phyloP scores from a whole-genome alignment of 176 grass and related monocot species.

The Puya raimondii region DNA sequence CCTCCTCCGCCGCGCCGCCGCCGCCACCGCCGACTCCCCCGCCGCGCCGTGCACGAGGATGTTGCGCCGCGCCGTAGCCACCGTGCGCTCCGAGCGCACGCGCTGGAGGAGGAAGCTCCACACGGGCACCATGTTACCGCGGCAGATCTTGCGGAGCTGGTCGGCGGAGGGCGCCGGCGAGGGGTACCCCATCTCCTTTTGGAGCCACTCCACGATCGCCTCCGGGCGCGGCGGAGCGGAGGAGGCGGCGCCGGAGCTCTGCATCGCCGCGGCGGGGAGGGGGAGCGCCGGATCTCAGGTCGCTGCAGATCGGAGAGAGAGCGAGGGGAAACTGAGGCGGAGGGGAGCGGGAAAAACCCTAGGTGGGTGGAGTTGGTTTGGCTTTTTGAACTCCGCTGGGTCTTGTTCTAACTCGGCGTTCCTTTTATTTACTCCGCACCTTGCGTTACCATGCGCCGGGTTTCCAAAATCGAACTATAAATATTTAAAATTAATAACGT shows the following conservation, averaged over 20 bases:
- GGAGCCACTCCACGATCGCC: slow-evolving; percentile 93
- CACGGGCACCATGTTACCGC: slow-evolving; percentile 94
- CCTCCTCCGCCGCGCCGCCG: slow-evolving; percentile 33
- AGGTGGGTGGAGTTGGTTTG: background rate
- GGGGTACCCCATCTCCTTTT: slow-evolving; percentile 96
- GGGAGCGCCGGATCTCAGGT: slow-evolving; percentile 21
- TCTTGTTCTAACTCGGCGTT: no score
- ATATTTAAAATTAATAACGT: no score
- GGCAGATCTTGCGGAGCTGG: slow-evolving; percentile 99
- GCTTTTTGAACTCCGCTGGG: no score
- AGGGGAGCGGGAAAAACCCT: slow-evolving; percentile 11
- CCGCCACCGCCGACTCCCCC: slow-evolving; percentile 22
- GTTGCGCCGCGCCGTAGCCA: slow-evolving; percentile 71
- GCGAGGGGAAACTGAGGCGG: slow-evolving; percentile 10
- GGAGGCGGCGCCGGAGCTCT: slow-evolving; percentile 39
- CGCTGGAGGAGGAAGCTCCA: slow-evolving; percentile 91
- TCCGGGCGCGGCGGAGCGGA: slow-evolving; percentile 32
- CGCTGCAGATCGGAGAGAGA: slow-evolving; percentile 16
- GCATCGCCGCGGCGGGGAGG: slow-evolving; percentile 30
- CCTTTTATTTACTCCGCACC: no score
- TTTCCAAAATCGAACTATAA: no score
- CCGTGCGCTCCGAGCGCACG: slow-evolving; percentile 87
- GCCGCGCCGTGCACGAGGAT: slow-evolving; percentile 86
- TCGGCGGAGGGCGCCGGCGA: slow-evolving; percentile 61
- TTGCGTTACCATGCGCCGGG: no score